Conservation (phyloP, 2,329 filamentous ascomycete species). For the Hymenoscyphus fraxineus region DNA sequence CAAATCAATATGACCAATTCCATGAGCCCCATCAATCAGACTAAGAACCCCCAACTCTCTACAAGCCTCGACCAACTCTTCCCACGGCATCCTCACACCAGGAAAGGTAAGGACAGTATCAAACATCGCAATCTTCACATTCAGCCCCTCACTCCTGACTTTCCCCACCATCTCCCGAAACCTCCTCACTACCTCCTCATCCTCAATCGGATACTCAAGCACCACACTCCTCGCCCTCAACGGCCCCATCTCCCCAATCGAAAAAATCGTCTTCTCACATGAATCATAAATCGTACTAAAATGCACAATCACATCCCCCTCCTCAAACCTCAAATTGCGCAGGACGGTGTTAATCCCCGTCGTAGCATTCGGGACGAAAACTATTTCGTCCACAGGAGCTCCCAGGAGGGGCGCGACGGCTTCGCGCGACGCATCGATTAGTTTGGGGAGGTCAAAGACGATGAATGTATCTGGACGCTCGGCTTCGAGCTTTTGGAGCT, state of each 20-base stretch:
- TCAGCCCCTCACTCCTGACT: constrained; percentile 53
- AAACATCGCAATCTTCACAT: constrained; percentile 68
- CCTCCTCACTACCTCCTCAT: constrained; percentile 58
- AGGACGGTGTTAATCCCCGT: constrained; percentile 73
- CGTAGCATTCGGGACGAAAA: constrained; percentile 79
- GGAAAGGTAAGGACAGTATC: constrained; percentile 78
- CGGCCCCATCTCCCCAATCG: constrained; percentile 41
- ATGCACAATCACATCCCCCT: constrained; percentile 66
- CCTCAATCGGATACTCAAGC: constrained; percentile 65
- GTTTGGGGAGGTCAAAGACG: constrained; percentile 58
- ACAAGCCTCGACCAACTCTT: constrained; percentile 60
- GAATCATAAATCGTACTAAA: constrained; percentile 77
- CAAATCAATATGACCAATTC: constrained; percentile 67
- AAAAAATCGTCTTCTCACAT: constrained; percentile 70
- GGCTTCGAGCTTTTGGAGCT: constrained; percentile 62
- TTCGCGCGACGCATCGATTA: constrained; percentile 60
- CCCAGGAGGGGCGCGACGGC: constrained; percentile 64
- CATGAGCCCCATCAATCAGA: constrained; percentile 80
- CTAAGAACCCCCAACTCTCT: constrained; percentile 64
- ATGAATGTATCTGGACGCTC: constrained; percentile 71
- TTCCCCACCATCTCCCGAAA: constrained; percentile 56
- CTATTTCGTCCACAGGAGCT: constrained; percentile 60
- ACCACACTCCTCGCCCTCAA: constrained; percentile 41
- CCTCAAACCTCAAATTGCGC: constrained; percentile 65
- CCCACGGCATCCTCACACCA: constrained; percentile 74